Evolutionary conservation across 2,329 filamentous ascomycete species (phyloP).

Genomic region (Fusarium sp.): DNA sequence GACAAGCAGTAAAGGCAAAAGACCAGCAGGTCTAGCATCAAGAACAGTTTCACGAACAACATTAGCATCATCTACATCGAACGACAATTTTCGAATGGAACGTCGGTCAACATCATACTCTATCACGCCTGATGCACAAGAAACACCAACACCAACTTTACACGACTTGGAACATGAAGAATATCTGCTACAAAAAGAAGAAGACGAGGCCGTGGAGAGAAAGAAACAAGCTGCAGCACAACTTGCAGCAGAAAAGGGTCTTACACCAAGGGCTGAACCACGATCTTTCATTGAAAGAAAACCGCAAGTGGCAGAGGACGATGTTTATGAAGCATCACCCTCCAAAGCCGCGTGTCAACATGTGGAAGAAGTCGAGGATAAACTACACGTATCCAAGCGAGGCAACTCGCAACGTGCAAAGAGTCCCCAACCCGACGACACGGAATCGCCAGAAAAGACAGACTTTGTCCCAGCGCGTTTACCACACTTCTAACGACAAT

Average conservation of each 20-base stretch:
- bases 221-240: constrained; percentile 65
- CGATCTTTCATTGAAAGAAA: constrained; percentile 40
- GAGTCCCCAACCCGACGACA: constrained; percentile 7
- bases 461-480: constrained; percentile 70
- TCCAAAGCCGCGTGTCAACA: constrained; percentile 27
- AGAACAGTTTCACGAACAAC: constrained; percentile 71
- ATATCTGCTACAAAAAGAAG: constrained; percentile 61
- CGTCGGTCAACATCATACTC: constrained; percentile 48
- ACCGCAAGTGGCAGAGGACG: constrained; percentile 51
- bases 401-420: constrained; percentile 43
- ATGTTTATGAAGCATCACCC: constrained; percentile 40
- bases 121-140: constrained; percentile 53
- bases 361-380: constrained; percentile 15
- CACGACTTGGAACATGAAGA: constrained; percentile 67
- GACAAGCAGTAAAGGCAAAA: constrained; percentile 70
- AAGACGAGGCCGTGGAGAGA: constrained; percentile 65
- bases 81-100: constrained; percentile 47
- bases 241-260: constrained; percentile 63
- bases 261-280: constrained; percentile 47
- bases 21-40: constrained; percentile 57
- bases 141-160: constrained; percentile 61
- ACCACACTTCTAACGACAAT: constrained; percentile 63
- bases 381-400: constrained; percentile 4
- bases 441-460: constrained; percentile 26
- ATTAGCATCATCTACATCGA: constrained; percentile 58